Conservation (phyloP, 345 rosid species). For the Psidium guajava region DNA sequence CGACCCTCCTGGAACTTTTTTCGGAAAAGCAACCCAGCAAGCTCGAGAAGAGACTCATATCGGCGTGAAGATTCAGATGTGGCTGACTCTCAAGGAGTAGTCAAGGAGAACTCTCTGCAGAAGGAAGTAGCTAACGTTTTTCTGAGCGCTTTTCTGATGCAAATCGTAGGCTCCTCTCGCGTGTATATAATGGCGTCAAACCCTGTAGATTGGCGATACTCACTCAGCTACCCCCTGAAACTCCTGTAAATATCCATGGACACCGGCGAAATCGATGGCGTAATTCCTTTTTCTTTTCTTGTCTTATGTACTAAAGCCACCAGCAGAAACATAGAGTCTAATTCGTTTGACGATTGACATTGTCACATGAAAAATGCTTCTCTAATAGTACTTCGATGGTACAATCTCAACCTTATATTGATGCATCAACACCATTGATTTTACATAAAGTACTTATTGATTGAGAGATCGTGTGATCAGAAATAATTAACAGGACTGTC, state of each 20-base stretch:
- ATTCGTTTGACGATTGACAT: background rate
- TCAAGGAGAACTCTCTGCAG: background rate
- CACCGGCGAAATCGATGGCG: background rate
- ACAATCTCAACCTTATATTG: no score
- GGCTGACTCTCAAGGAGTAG: background rate
- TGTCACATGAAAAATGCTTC: background rate
- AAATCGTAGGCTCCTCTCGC: background rate
- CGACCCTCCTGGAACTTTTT: background rate
- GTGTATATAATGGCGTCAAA: background rate
- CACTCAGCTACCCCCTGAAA: background rate
- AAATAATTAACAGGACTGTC: no score
- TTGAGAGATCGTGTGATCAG: no score
- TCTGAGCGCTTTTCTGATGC: background rate
- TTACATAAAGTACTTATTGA: no score
- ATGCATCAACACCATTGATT: no score
- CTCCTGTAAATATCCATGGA: background rate
- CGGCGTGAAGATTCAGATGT: background rate
- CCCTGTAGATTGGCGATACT: background rate
- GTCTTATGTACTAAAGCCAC: background rate
- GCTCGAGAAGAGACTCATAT: conserved; percentile 13
- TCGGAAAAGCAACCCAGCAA: background rate
- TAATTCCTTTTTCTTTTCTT: background rate
- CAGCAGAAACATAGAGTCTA: background rate
- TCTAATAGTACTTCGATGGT: no score
- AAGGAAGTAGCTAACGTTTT: background rate